Evolutionary conservation across 73 alveolate species (phyloP).

Genomic region (Paramecium sexaurelia): DNA sequence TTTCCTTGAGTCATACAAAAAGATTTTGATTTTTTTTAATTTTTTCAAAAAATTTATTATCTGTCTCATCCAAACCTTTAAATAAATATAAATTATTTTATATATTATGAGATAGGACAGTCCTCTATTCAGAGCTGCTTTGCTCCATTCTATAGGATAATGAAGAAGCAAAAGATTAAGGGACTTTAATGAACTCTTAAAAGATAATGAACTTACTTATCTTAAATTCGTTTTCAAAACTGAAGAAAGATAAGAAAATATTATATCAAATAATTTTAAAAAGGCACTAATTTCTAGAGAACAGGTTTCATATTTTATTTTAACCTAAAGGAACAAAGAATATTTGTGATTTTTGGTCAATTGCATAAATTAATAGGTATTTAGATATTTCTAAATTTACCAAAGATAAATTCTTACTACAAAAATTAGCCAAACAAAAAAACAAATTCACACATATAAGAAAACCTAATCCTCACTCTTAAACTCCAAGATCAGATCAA

Average conservation of each 20-base stretch:
- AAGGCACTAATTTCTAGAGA: neutral
- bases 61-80: neutral
- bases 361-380: neutral
- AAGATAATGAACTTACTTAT: neutral
- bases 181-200: neutral
- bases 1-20: constrained; percentile 68
- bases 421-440: neutral
- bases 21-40: constrained; percentile 57
- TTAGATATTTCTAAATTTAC: neutral
- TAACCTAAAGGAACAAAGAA: neutral
- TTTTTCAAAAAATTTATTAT: constrained; percentile 24
- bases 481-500: neutral
- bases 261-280: neutral
- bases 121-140: neutral
- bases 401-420: neutral
- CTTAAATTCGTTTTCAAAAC: neutral
- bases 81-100: neutral
- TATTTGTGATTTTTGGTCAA: neutral
- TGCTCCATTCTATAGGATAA: neutral
- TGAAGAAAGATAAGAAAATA: neutral
- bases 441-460: neutral
- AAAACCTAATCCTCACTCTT: neutral
- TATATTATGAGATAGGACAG: neutral
- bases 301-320: neutral
- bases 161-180: neutral